These are phyloP conservation scores for Lupinus albus DNA, from an alignment of 306 rosid genomes.

Conservation along the genomic window DNA sequence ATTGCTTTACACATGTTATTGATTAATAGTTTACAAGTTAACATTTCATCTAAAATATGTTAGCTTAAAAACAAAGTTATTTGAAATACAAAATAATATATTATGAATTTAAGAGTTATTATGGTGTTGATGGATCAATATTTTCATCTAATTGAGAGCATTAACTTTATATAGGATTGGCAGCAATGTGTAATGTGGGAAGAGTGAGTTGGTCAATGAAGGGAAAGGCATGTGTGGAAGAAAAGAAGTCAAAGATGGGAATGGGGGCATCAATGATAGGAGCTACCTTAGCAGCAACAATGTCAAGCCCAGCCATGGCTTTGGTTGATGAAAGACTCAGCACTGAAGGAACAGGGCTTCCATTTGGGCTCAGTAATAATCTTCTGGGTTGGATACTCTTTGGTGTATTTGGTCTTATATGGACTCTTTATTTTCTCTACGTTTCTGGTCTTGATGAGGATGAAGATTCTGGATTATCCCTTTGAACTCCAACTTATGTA, in stretches of 20 bases:
- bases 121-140: no score
- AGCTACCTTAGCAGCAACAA: constrained; percentile 60
- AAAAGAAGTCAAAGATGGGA: constrained; percentile 46
- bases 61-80: no score
- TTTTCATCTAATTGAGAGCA: neutral
- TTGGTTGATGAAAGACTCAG: constrained; percentile 86
- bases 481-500: constrained; percentile 39
- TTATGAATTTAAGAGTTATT: neutral
- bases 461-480: constrained; percentile 93
- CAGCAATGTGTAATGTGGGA: constrained; percentile 64
- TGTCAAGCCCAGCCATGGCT: constrained; percentile 90
- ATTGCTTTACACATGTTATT: no score
- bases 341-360: constrained; percentile 97
- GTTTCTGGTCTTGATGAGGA: constrained; percentile 79
- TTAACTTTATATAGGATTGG: constrained; percentile 52
- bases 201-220: constrained; percentile 74
- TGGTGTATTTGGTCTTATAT: constrained; percentile 72
- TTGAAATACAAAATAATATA: no score
- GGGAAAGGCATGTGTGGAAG: constrained; percentile 44
- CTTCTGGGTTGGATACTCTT: constrained; percentile 89
- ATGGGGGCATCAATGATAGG: constrained; percentile 75
- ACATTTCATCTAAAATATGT: no score
- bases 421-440: constrained; percentile 66
- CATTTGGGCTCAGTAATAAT: constrained; percentile 94
- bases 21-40: no score